These are phyloP conservation scores for Aciculosporium take DNA, from an alignment of 2,329 filamentous ascomycete species.

Conservation along the genomic window DNA sequence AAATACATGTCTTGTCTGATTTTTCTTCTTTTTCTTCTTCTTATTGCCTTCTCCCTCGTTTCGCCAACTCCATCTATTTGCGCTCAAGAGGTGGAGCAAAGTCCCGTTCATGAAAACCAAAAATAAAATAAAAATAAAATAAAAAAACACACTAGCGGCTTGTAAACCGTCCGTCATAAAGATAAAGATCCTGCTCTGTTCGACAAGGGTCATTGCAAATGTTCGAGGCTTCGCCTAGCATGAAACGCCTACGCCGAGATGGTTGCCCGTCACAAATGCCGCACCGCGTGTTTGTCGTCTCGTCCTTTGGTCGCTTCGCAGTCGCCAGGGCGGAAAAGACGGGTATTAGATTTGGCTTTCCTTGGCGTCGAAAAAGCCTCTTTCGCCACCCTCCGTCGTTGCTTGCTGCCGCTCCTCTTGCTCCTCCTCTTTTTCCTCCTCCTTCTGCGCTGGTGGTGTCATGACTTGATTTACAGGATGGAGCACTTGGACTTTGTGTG, in stretches of 20 bases:
- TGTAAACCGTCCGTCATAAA: not conserved
- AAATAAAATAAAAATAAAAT: not conserved
- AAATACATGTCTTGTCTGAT: slow-evolving; percentile 3
- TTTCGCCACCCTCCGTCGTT: not conserved
- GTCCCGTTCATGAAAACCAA: slow-evolving; percentile 1
- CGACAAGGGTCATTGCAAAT: not conserved
- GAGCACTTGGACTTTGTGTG: slow-evolving; percentile 54
- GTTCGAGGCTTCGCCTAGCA: slow-evolving; percentile 1
- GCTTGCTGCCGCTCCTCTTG: not conserved
- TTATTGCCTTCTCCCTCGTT: not conserved
- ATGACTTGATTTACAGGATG: slow-evolving; percentile 40
- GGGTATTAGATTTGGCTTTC: slow-evolving; percentile 3
- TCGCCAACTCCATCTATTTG: slow-evolving; percentile 5
- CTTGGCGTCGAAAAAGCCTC: not conserved
- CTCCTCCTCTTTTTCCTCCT: slow-evolving; percentile 5
- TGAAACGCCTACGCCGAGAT: not conserved
- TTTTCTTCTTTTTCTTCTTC: not conserved
- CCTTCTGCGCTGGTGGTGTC: not conserved
- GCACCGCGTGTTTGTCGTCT: not conserved
- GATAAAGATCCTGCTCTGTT: not conserved
- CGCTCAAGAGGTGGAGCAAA: slow-evolving; percentile 2
- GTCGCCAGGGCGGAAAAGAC: not conserved
- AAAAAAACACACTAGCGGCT: not conserved
- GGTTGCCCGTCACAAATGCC: not conserved
- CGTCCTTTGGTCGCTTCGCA: slow-evolving; percentile 2